Evolutionary conservation across 768 basidiomycete genomes (phyloP).

Genomic region (Russula griseocarnosa): DNA sequence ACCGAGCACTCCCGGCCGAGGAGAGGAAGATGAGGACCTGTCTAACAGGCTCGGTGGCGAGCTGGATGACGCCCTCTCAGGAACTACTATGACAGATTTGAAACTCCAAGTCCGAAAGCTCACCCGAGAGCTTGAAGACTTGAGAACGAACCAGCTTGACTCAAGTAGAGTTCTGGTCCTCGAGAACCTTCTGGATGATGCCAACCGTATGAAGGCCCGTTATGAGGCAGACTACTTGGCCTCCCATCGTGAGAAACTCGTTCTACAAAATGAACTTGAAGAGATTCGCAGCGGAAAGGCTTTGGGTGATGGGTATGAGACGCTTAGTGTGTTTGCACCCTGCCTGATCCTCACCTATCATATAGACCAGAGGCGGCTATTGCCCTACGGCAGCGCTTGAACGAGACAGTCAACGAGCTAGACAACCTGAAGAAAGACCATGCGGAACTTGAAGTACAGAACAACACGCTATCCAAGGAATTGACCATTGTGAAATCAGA

Average conservation of each 20-base stretch:
- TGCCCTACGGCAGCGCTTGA: conserved; percentile 80
- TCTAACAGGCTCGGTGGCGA: conserved; percentile 74
- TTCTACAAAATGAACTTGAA: conserved; percentile 77
- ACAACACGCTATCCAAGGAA: conserved; percentile 58
- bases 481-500: conserved; percentile 83
- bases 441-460: conserved; percentile 65
- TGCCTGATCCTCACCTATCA: background rate
- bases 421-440: conserved; percentile 66
- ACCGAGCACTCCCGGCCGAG: conserved; percentile 34
- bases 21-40: conserved; percentile 41
- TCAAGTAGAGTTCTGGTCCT: conserved; percentile 75
- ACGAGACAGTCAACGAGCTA: conserved; percentile 81
- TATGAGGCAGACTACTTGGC: conserved; percentile 87
- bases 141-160: conserved; percentile 71
- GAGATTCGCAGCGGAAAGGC: conserved; percentile 87
- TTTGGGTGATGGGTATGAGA: conserved; percentile 68
- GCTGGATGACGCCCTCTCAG: conserved; percentile 78
- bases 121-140: conserved; percentile 72
- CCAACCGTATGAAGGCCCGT: conserved; percentile 82
- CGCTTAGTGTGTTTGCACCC: background rate
- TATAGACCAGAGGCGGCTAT: conserved; percentile 78
- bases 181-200: conserved; percentile 88
- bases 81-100: conserved; percentile 87
- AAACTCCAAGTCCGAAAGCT: conserved; percentile 83
- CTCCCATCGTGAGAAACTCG: conserved; percentile 76